phyloP scores from a whole-genome alignment of 1,284 basidiomycete genomes.

The Moniliella sp. region DNA sequence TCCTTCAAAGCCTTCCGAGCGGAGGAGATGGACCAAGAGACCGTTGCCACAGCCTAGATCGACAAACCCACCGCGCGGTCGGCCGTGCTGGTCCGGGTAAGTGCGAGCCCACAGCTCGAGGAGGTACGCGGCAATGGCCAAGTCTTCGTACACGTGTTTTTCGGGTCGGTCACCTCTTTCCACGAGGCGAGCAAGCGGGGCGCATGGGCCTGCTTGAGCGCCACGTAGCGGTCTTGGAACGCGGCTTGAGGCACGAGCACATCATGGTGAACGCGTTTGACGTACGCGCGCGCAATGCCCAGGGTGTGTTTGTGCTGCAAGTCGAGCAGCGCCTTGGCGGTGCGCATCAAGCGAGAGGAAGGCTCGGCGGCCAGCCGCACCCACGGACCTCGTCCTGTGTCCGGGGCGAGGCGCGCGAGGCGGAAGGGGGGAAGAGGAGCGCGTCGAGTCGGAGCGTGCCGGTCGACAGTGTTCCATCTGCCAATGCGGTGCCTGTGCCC shows the following conservation, averaged over 20 bases:
- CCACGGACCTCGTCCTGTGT: too few species aligned
- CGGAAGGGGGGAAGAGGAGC: not conserved
- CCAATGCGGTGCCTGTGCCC: not conserved
- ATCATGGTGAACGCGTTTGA: conserved; percentile 69
- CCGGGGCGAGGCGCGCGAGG: too few species aligned
- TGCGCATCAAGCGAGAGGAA: conserved; percentile 58
- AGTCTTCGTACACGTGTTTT: conserved; percentile 70
- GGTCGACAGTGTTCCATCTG: not conserved
- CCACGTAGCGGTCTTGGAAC: conserved; percentile 73
- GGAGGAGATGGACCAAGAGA: conserved; percentile 61
- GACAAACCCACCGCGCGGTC: conserved; percentile 59
- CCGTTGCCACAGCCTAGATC: conserved; percentile 78
- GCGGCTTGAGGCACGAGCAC: conserved; percentile 50
- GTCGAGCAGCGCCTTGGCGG: conserved; percentile 56
- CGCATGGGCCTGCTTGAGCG: conserved; percentile 58
- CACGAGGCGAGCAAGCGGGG: conserved; percentile 38
- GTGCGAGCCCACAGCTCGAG: conserved; percentile 70
- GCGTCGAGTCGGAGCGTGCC: not conserved
- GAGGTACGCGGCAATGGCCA: conserved; percentile 73
- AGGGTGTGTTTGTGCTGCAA: conserved; percentile 63
- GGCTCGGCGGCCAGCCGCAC: too few species aligned
- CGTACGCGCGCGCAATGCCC: conserved; percentile 57
- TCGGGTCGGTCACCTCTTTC: conserved; percentile 58
- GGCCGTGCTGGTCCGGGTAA: conserved; percentile 41
- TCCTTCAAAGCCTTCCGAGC: conserved; percentile 60